A percentile compares a stretch with the other conserved stretches of the same genome.
Evolutionary conservation across 495 filamentous ascomycete species (phyloP).

Genomic region (Xylaria venustula): DNA sequence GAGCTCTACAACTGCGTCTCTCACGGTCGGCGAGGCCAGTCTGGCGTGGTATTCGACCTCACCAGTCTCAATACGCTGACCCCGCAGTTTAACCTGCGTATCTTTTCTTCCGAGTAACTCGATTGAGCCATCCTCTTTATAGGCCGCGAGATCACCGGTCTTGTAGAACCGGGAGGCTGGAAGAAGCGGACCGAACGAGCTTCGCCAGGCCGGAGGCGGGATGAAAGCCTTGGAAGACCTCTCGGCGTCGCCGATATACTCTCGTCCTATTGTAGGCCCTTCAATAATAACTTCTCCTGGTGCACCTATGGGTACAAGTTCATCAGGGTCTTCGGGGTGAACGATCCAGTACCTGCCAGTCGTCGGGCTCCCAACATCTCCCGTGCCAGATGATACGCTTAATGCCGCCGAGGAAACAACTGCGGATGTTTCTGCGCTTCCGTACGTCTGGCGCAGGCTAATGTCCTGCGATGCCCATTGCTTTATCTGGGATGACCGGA

Average conservation of each 20-base stretch:
- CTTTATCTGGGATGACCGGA: neutral
- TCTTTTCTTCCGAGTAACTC: conserved; percentile 44
- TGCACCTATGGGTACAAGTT: conserved; percentile 43
- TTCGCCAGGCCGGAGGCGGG: neutral
- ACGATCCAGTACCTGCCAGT: conserved; percentile 41
- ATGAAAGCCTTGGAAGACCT: neutral
- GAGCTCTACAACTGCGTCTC: neutral
- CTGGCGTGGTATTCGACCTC: conserved; percentile 60
- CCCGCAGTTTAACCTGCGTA: conserved; percentile 39
- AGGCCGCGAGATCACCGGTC: conserved; percentile 59
- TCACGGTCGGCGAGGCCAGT: neutral
- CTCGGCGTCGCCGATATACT: neutral
- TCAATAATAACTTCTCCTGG: conserved; percentile 38
- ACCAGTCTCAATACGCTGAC: conserved; percentile 39
- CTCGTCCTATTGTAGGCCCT: conserved; percentile 17
- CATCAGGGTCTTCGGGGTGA: conserved; percentile 42
- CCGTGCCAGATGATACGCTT: neutral
- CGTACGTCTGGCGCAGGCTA: conserved; percentile 26
- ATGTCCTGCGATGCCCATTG: neutral
- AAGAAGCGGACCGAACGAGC: too few relatives aligned
- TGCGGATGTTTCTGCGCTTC: conserved; percentile 41
- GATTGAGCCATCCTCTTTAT: conserved; percentile 52
- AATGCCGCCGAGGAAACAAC: neutral
- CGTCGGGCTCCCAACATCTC: neutral
- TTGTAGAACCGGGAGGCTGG: conserved; percentile 45